Evolutionary conservation across 2,329 filamentous ascomycete genomes (phyloP).

Genomic region (Dactylonectria macrodidyma): DNA sequence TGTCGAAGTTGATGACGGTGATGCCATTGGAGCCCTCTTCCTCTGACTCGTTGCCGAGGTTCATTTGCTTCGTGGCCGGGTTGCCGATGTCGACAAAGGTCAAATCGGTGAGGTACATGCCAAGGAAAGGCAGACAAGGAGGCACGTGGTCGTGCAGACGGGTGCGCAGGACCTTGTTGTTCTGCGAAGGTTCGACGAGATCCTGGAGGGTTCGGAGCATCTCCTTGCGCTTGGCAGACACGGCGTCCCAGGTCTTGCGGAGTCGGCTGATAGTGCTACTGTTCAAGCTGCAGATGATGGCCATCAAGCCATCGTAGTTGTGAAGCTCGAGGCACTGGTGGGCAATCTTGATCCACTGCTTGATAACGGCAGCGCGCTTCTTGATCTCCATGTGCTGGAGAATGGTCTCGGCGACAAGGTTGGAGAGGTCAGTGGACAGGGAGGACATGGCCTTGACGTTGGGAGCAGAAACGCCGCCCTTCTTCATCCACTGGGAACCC

Average conservation of each 20-base stretch:
- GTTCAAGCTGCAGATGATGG: constrained; percentile 94
- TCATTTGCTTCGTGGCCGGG: constrained; percentile 83
- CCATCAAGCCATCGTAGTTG: constrained; percentile 98
- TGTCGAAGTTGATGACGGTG: constrained; percentile 97
- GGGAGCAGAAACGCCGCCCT: constrained; percentile 81
- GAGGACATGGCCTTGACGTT: constrained; percentile 97
- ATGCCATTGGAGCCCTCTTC: constrained; percentile 77
- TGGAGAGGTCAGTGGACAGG: constrained; percentile 91
- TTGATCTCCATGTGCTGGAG: constrained; percentile 91
- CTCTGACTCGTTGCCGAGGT: constrained; percentile 61
- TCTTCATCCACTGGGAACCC: constrained; percentile 94
- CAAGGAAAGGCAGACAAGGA: constrained; percentile 94
- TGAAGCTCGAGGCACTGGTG: constrained; percentile 88
- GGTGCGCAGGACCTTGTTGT: constrained; percentile 88
- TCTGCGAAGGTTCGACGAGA: constrained; percentile 91
- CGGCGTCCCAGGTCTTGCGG: constrained; percentile 90
- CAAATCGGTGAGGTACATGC: constrained; percentile 95
- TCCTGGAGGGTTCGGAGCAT: constrained; percentile 83
- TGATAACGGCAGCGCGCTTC: constrained; percentile 90
- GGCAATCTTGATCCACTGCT: constrained; percentile 98
- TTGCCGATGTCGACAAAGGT: constrained; percentile 98
- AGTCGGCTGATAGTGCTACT: constrained; percentile 91
- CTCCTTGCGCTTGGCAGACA: constrained; percentile 87
- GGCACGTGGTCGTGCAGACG: constrained; percentile 89
- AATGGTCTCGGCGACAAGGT: constrained; percentile 94